phyloP scores from a whole-genome alignment of 805 yeast species.

The Hemisphaericaspora nanyangensis region DNA sequence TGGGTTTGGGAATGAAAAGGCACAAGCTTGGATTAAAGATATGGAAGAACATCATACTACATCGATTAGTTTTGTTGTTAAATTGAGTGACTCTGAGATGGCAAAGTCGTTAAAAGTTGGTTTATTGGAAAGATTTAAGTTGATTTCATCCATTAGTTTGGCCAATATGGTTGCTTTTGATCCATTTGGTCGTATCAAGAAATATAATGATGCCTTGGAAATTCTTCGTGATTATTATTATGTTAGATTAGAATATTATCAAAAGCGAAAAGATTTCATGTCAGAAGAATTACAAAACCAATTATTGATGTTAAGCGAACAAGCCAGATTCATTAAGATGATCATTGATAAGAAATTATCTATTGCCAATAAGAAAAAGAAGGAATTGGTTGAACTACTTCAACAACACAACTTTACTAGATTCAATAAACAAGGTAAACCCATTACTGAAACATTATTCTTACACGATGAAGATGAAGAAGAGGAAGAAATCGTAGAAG shows the following conservation, averaged over 20 bases:
- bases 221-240: constrained; percentile 81
- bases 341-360: constrained; percentile 72
- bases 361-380: constrained; percentile 73
- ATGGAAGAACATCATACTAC: constrained; percentile 91
- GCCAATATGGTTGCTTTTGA: constrained; percentile 96
- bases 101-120: constrained; percentile 70
- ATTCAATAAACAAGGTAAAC: constrained; percentile 66
- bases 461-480: constrained; percentile 35
- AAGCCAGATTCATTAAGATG: constrained; percentile 87
- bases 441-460: constrained; percentile 37
- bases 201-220: constrained; percentile 70
- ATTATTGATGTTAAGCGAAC: constrained; percentile 69
- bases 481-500: constrained; percentile 38
- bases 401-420: constrained; percentile 66
- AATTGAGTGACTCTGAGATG: constrained; percentile 79
- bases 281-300: constrained; percentile 67
- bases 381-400: constrained; percentile 59
- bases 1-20: constrained; percentile 76
- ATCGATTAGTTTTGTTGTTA: constrained; percentile 75
- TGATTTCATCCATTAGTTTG: constrained; percentile 62
- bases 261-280: constrained; percentile 81
- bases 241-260: constrained; percentile 85
- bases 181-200: constrained; percentile 79
- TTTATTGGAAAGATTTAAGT: constrained; percentile 77
- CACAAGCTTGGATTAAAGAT: constrained; percentile 84